Evolutionary conservation across 1,139 yeast species (phyloP), one percentile per base, ranked within the genome.

Genomic region (Sugiyamaella neomexicana): DNA sequence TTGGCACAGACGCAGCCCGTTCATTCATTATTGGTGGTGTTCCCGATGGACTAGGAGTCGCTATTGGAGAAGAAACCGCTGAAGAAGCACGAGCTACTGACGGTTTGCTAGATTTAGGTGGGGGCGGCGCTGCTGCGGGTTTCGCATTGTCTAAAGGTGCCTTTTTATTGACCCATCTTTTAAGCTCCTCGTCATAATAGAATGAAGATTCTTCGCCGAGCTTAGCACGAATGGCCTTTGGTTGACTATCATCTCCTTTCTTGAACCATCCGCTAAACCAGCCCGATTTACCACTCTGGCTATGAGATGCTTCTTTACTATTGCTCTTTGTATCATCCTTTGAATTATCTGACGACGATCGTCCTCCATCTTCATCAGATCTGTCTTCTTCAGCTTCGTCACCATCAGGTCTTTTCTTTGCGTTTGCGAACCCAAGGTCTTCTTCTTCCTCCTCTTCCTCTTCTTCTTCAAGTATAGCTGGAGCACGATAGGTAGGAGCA

Each of bases 161-260:
- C 15, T 83, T 82, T 57, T 81, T 82, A 66, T 89, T 85, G 53
- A 93, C 82, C 97, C 97, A 93, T 65, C 96, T 79, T 67, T 86
- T 85, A 65, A 88, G 79, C 58, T 86, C 82, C 64, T 89, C 95
- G 71, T 91, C 97, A 68, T 83, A 95, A 63, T 81, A 81, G 65
- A 93, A 86, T 38, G 80, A 76, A 65, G 78, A 86, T 60, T 83
- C 81, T 55, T 87, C 90, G 8, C 99, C 99, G 59, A 93, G 74
- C 64, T 93, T 90, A 34, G 97, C 98, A 62, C 82, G 80, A 57
- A 83, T 78, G 1, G 95, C 88, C 66, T 86, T 88, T 42, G 87
- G 86, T 55, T 81, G 85, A 49, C 83, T 85, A 52, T 82, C 80
- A 45, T 68, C 64, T 42, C 68, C 52, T 71, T 74, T 41, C 55